Evolutionary conservation across 768 basidiomycete species (phyloP).

Genomic region (Lentinula sp.): DNA sequence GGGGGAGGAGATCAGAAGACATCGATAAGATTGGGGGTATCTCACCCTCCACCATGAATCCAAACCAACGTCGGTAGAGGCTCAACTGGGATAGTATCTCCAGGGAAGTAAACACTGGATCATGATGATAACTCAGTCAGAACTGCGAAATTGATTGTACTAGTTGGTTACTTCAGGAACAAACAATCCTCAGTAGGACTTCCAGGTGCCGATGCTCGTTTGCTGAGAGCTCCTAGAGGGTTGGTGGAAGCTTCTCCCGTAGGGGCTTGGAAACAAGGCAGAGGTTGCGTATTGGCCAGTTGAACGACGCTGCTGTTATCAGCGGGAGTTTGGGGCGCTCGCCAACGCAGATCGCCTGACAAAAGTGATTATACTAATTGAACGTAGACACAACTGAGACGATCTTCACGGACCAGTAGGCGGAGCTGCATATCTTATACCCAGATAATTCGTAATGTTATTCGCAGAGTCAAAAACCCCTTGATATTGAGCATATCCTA

Average conservation of each 20-base stretch:
- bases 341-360: conserved; percentile 27
- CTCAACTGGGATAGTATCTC: conserved; percentile 7
- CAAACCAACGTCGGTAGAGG: conserved; percentile 26
- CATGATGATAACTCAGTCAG: background rate
- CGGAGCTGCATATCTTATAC: conserved; percentile 43
- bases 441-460: conserved; percentile 30
- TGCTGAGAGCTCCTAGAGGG: conserved; percentile 19
- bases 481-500: conserved; percentile 41
- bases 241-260: conserved; percentile 23
- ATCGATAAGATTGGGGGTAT: background rate
- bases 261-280: conserved; percentile 22
- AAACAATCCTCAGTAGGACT: conserved; percentile 31
- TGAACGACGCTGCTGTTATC: conserved; percentile 19
- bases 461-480: conserved; percentile 28
- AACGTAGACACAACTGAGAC: background rate
- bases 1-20: background rate
- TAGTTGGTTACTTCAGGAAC: conserved; percentile 26
- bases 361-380: background rate
- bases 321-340: conserved; percentile 24
- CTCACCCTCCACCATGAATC: conserved; percentile 31
- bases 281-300: conserved; percentile 24
- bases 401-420: conserved; percentile 9
- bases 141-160: background rate
- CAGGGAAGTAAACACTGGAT: conserved; percentile 23
- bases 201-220: conserved; percentile 4